Evolutionary conservation across 768 basidiomycete species (phyloP).

Genomic region (Collybiopsis luxurians): DNA sequence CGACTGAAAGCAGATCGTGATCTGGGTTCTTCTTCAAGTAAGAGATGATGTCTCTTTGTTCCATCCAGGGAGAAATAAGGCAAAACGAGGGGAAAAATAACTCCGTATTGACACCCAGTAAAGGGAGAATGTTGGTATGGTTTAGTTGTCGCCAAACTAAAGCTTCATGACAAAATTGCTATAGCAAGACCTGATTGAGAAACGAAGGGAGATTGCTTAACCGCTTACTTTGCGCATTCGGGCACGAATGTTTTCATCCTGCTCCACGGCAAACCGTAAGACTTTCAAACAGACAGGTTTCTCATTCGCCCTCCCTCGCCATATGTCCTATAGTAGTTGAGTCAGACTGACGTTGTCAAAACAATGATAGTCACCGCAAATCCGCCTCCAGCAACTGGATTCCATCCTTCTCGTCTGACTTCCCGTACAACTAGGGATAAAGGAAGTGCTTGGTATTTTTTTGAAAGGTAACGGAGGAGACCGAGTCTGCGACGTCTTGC

Average conservation of each 20-base stretch:
- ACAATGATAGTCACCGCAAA: neutral
- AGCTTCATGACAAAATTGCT: slow-evolving; percentile 21
- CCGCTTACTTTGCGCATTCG: neutral
- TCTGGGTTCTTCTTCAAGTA: slow-evolving; percentile 6
- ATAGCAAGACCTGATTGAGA: neutral
- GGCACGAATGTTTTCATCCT: neutral
- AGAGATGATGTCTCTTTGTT: slow-evolving; percentile 13
- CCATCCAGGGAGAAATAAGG: slow-evolving; percentile 23
- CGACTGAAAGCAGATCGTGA: neutral
- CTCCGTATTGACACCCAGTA: slow-evolving; percentile 16
- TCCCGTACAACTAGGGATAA: neutral
- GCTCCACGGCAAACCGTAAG: neutral
- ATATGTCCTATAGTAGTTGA: neutral
- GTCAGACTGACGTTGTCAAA: no score
- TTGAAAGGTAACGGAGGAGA: neutral
- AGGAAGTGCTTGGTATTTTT: neutral
- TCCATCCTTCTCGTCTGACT: neutral
- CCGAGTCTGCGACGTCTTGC: neutral
- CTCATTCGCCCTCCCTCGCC: neutral
- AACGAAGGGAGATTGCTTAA: no score
- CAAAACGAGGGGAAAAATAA: slow-evolving; percentile 16
- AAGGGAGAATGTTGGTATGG: slow-evolving; percentile 14
- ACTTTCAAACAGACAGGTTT: slow-evolving; percentile 9
- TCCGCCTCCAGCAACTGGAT: neutral
- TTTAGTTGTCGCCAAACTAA: slow-evolving; percentile 20